phyloP scores from a whole-genome alignment of 2,329 filamentous ascomycete genomes.

The Akanthomyces muscarius region DNA sequence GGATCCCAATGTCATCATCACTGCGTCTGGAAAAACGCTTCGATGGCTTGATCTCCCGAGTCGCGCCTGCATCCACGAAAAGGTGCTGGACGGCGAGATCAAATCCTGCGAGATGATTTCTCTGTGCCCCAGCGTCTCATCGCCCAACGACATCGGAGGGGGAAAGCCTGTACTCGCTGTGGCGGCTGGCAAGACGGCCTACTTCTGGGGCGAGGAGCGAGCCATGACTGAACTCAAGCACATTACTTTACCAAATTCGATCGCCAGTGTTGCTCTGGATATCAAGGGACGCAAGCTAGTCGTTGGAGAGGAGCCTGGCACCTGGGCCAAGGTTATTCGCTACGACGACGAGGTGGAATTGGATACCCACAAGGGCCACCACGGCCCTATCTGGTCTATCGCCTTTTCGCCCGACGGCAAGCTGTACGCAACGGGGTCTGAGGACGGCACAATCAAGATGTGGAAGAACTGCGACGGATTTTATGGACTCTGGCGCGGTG shows the following conservation, averaged over 20 bases:
- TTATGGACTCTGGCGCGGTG: conserved; percentile 60
- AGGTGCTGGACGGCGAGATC: conserved; percentile 77
- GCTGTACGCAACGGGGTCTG: conserved; percentile 91
- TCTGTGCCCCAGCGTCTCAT: conserved; percentile 55
- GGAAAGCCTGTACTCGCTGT: conserved; percentile 76
- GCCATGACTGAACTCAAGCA: conserved; percentile 74
- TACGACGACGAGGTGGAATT: conserved; percentile 80
- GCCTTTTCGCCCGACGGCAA: conserved; percentile 94
- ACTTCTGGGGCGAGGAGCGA: conserved; percentile 78
- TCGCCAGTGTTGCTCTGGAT: conserved; percentile 87
- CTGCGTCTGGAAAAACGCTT: conserved; percentile 85
- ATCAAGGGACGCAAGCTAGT: conserved; percentile 77
- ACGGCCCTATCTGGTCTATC: conserved; percentile 95
- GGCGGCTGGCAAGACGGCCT: conserved; percentile 88
- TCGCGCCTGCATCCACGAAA: conserved; percentile 69
- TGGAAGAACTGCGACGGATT: conserved; percentile 67
- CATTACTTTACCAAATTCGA: conserved; percentile 74
- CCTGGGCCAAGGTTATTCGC: conserved; percentile 93
- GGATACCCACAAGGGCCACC: conserved; percentile 93
- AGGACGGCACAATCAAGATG: conserved; percentile 97
- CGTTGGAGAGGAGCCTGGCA: conserved; percentile 86
- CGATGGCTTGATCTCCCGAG: conserved; percentile 91
- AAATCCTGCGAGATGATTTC: conserved; percentile 87
- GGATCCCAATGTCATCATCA: conserved; percentile 83
- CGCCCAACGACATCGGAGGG: conserved; percentile 59